Base-by-base conservation (phyloP, 768 basidiomycete species). In the Russula compacta region DNA sequence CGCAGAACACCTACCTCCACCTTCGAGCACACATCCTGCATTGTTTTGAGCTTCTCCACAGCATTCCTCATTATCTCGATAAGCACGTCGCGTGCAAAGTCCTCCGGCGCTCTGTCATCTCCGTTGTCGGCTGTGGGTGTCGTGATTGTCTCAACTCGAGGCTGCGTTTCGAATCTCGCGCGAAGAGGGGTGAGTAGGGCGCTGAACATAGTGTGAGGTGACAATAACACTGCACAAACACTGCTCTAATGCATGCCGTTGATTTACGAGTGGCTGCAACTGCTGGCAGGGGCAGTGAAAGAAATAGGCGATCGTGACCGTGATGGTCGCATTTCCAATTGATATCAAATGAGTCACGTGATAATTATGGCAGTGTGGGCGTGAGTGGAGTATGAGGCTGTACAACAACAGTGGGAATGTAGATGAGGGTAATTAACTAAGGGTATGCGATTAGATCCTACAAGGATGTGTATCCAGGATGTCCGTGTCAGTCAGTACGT, bases 11-110 rank as follows among this genome's bases (percentile, higher is more conserved):
- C 61, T 67, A 89, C 88, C 78, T 83, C 80, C 44, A 79, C 75
- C 66, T 78, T 76, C 0, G 75, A 74, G 58, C 71, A 66, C 36
- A 76, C 66, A 52, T 76, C 76, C 51, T 82, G 78, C 3, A 81
- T 78, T 15, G 74, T 68, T 73, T 89, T 92, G 56, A 93, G 72
- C 57, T 80, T 81, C 65, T 89, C 89, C 21, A 92, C 79, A 0
- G 83, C 74, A 59, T 81, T 83, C 36, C 84, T 76, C 82, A 92
- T 86, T 35, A 87, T 73, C 70, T 86, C 82, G 29, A 87, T 76
- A 43, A 87, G 76, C 21, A 86, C 87, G 69, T 87, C 87, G 61
- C 85, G 73, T 10, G 85, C 86, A 69, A 87, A 87, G 68, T 88
- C 84, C 69, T 88, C 86, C 12, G 86, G 83, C 14, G 76, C 72